Percentiles rank a stretch among this genome's conserved stretches.
Conservation (phyloP, 352 stramenopile species). For the Pythium oligandrum region DNA sequence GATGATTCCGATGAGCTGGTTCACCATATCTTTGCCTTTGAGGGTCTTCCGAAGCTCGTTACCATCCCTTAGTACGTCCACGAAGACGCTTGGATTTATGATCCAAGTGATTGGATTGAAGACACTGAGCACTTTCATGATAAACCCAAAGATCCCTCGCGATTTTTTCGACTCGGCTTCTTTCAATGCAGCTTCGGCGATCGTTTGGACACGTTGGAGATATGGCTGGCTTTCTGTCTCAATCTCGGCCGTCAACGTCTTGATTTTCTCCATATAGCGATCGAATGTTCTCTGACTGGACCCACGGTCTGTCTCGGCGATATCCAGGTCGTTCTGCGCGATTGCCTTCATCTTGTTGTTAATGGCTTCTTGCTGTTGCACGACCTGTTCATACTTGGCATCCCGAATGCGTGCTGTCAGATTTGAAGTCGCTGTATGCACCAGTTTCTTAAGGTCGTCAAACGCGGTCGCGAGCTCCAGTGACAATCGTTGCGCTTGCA, state of each 20-base stretch:
- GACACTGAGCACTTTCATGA: conserved; percentile 5
- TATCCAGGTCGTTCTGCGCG: conserved; percentile 1
- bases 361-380: conserved; percentile 4
- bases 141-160: conserved; percentile 5
- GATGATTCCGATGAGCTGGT: conserved; percentile 7
- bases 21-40: conserved; percentile 1
- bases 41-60: conserved; percentile 5
- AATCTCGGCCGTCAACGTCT: background rate
- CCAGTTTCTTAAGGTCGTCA: conserved; percentile 4
- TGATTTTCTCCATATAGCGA: conserved; percentile 1
- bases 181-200: conserved; percentile 4
- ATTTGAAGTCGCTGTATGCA: conserved; percentile 1
- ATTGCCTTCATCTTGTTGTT: conserved; percentile 4
- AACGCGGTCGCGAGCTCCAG: conserved; percentile 5
- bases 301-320: background rate
- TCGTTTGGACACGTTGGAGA: conserved; percentile 1
- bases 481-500: conserved; percentile 6
- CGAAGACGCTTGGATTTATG: conserved; percentile 2
- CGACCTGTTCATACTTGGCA: conserved; percentile 2
- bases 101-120: conserved; percentile 7
- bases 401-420: conserved; percentile 1
- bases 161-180: background rate
- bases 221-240: background rate
- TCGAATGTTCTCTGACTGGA: background rate
- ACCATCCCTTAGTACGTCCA: background rate